Conservation (phyloP, 2,329 filamentous ascomycete species). For the Colletotrichum horii region DNA sequence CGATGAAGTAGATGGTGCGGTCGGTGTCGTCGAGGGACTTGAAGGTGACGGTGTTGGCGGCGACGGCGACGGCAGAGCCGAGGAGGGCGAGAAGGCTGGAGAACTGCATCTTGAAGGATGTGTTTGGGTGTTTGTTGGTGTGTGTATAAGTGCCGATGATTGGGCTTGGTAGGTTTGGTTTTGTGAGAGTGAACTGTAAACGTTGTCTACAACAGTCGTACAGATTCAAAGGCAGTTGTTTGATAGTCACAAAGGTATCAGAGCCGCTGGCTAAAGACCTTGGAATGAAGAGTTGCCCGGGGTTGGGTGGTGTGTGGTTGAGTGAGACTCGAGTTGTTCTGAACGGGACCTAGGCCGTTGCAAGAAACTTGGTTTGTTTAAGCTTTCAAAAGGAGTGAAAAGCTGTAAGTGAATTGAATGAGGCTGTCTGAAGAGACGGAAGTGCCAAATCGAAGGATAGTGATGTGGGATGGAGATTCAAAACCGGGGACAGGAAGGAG, state of each 20-base stretch:
- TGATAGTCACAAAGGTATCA: neutral
- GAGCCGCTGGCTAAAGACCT: conserved; percentile 13
- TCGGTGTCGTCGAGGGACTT: conserved; percentile 58
- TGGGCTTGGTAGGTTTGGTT: conserved; percentile 15
- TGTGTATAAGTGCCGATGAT: conserved; percentile 15
- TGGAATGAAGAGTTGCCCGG: neutral
- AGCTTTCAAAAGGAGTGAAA: conserved; percentile 24
- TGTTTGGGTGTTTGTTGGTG: neutral
- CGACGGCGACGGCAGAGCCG: conserved; percentile 42
- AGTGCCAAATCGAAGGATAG: conserved; percentile 17
- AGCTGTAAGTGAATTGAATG: conserved; percentile 15
- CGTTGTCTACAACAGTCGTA: conserved; percentile 18
- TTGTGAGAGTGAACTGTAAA: conserved; percentile 4
- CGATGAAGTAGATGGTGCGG: conserved; percentile 57
- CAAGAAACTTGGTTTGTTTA: neutral
- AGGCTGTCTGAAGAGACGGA: conserved; percentile 19
- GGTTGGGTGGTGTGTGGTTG: conserved; percentile 2
- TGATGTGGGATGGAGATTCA: conserved; percentile 15
- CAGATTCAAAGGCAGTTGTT: neutral
- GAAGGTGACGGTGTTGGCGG: conserved; percentile 60
- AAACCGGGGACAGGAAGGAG: neutral
- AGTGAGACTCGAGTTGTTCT: conserved; percentile 4
- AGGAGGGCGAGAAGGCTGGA: conserved; percentile 47
- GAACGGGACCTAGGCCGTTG: conserved; percentile 16
- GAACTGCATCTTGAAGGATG: conserved; percentile 59